Conservation (phyloP, 345 rosid species). For the Psidium friedrichsthalianum region DNA sequence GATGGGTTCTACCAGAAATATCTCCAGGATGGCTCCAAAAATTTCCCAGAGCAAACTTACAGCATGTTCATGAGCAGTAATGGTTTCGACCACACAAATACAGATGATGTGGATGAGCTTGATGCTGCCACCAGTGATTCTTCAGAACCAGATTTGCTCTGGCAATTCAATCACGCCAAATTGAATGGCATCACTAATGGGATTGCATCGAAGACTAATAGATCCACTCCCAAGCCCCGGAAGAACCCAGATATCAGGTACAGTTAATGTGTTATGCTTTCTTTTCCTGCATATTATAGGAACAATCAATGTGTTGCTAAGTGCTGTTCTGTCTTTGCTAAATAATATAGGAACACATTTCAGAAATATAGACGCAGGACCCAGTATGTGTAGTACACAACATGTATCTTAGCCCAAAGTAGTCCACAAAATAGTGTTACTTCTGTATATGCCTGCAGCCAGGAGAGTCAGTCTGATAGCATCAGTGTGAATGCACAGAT, state of each 20-base stretch:
- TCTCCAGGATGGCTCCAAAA: conserved; percentile 58
- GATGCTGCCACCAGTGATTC: conserved; percentile 92
- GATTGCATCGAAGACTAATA: conserved; percentile 36
- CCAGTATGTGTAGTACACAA: neutral
- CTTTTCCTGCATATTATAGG: neutral
- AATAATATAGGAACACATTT: neutral
- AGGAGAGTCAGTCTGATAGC: neutral
- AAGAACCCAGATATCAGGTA: conserved; percentile 44
- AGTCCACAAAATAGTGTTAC: neutral
- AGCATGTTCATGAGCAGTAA: conserved; percentile 46
- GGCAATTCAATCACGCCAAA: conserved; percentile 81
- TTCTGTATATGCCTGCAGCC: neutral
- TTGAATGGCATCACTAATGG: conserved; percentile 31
- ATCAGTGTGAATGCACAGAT: neutral
- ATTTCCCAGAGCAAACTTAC: conserved; percentile 56
- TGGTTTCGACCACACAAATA: conserved; percentile 17
- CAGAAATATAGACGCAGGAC: neutral
- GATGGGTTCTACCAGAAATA: conserved; percentile 57
- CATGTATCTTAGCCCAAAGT: neutral
- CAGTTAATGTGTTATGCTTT: neutral
- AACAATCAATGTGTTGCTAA: neutral
- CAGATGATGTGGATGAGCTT: conserved; percentile 53
- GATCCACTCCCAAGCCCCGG: conserved; percentile 36
- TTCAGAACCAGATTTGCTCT: conserved; percentile 79
- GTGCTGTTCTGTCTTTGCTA: neutral